Conservation (phyloP, 345 rosid genomes). For the Camelina hispida region DNA sequence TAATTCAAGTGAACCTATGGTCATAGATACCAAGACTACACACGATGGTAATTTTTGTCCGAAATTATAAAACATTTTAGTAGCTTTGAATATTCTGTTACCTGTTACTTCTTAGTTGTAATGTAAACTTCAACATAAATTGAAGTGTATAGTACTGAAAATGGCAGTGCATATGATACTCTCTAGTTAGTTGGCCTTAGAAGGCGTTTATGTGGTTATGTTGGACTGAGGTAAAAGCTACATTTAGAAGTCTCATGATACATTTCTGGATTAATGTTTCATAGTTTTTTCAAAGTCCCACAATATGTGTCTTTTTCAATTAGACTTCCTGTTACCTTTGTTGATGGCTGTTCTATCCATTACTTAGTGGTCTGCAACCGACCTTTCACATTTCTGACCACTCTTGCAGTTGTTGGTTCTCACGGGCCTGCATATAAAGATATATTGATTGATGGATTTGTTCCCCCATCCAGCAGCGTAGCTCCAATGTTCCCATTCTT, state of each 20-base stretch:
- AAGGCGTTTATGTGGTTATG: slow-evolving; percentile 17
- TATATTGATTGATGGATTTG: slow-evolving; percentile 90
- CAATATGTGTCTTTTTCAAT: slow-evolving; percentile 8
- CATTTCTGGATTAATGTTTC: neutral
- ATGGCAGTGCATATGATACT: slow-evolving; percentile 6
- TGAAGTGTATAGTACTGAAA: slow-evolving; percentile 14
- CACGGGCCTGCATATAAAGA: slow-evolving; percentile 70
- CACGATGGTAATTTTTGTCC: slow-evolving; percentile 64
- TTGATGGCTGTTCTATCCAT: neutral
- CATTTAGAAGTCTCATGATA: slow-evolving; percentile 24
- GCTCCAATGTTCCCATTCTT: slow-evolving; percentile 97
- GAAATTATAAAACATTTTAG: neutral
- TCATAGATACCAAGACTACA: slow-evolving; percentile 62
- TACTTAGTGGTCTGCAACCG: slow-evolving; percentile 29
- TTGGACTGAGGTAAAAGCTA: slow-evolving; percentile 11
- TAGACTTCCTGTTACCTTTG: slow-evolving; percentile 7
- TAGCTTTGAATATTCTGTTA: slow-evolving; percentile 16
- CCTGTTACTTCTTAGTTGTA: neutral
- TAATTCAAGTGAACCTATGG: slow-evolving; percentile 79
- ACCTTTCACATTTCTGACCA: slow-evolving; percentile 33
- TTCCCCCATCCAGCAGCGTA: slow-evolving; percentile 74
- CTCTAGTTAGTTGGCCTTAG: slow-evolving; percentile 22
- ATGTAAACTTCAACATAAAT: slow-evolving; percentile 20
- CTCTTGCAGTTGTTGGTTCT: slow-evolving; percentile 56
- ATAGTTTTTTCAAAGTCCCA: slow-evolving; percentile 18